Conservation (phyloP, 306 rosid species). For the Cucumis cinereus region DNA sequence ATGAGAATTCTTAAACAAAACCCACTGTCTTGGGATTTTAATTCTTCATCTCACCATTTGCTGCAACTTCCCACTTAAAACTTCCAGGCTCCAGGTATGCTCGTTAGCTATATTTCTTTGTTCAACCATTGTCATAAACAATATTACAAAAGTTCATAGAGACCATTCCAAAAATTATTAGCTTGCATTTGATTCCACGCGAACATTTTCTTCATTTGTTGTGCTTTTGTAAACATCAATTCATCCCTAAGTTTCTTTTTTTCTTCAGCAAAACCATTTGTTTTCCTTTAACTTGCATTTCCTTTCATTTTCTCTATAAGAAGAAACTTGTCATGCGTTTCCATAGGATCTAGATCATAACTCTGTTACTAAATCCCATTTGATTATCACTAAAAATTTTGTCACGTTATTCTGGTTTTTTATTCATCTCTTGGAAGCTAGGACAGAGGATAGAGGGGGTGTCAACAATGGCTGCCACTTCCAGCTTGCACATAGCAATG, state of each 20-base stretch:
- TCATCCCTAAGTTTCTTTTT: background rate
- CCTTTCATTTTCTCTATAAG: no score
- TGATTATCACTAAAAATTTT: background rate
- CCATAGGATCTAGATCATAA: no score
- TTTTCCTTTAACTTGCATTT: background rate
- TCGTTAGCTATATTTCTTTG: background rate
- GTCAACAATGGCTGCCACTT: background rate
- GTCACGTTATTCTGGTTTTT: no score
- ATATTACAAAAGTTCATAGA: background rate
- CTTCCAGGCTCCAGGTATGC: background rate
- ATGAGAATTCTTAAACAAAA: no score
- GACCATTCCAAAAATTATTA: background rate
- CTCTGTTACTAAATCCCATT: no score
- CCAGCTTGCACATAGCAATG: slow-evolving; percentile 17
- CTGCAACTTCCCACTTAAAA: background rate
- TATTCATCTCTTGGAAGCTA: no score
- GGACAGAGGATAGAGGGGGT: no score
- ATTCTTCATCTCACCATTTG: background rate
- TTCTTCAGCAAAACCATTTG: background rate
- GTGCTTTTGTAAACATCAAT: no score
- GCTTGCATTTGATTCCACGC: background rate
- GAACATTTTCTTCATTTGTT: background rate
- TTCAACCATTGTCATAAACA: background rate
- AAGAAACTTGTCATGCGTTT: no score
- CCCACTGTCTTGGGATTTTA: no score